Evolutionary conservation across 1,284 basidiomycete species (phyloP).

Genomic region (Mycosarcoma mackinlayi): DNA sequence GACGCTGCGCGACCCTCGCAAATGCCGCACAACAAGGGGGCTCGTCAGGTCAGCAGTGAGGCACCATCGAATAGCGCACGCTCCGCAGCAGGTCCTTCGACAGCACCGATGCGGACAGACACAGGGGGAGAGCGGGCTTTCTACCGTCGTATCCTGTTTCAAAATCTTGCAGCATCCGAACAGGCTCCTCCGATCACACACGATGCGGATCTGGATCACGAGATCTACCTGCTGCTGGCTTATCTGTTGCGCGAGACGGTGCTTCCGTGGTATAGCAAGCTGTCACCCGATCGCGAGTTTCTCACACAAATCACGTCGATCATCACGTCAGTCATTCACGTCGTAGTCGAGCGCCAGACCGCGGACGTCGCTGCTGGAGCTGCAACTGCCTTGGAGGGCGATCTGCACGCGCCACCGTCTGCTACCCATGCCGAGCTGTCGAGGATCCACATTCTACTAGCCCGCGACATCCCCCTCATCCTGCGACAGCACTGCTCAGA

Average conservation of each 20-base stretch:
- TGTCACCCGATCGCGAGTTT: slow-evolving; percentile 54
- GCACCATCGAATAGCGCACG: neutral
- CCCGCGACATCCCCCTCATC: slow-evolving; percentile 41
- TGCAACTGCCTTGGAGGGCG: slow-evolving; percentile 7
- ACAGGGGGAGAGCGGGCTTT: slow-evolving; percentile 29
- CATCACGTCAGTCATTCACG: slow-evolving; percentile 28
- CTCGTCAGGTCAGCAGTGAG: neutral
- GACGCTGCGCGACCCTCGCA: neutral
- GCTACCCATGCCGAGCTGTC: slow-evolving; percentile 5
- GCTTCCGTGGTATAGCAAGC: slow-evolving; percentile 55
- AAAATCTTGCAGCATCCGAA: slow-evolving; percentile 18
- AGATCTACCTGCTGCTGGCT: slow-evolving; percentile 46
- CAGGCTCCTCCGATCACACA: slow-evolving; percentile 27
- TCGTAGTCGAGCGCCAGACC: slow-evolving; percentile 17
- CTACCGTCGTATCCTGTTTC: slow-evolving; percentile 49
- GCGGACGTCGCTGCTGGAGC: neutral
- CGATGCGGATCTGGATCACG: slow-evolving; percentile 44
- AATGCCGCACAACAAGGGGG: neutral
- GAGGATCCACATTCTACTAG: slow-evolving; percentile 31
- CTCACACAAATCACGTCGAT: slow-evolving; percentile 41
- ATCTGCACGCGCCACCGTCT: slow-evolving; percentile 14
- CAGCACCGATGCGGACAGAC: slow-evolving; percentile 5
- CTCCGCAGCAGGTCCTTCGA: neutral
- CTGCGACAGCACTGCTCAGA: slow-evolving; percentile 43
- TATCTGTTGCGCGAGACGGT: slow-evolving; percentile 51